Conservation (phyloP, 768 basidiomycete genomes). For the Suillus decipiens region DNA sequence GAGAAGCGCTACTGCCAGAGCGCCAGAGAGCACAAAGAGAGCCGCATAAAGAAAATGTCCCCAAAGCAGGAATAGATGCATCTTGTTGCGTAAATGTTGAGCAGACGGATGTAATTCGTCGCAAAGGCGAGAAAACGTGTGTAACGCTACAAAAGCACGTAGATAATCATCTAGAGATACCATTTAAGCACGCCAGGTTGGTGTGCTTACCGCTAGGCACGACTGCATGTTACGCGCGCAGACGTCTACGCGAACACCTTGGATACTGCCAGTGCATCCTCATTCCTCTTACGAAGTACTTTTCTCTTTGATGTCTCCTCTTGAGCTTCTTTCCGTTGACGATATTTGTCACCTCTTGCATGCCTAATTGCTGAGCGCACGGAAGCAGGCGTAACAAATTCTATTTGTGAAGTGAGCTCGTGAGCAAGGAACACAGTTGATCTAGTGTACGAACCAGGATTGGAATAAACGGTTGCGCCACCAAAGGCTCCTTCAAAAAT, state of each 20-base stretch:
- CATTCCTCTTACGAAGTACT: conserved; percentile 60
- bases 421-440: conserved; percentile 4
- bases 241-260: conserved; percentile 80
- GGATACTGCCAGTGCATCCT: conserved; percentile 80
- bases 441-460: conserved; percentile 65
- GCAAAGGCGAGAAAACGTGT: conserved; percentile 2
- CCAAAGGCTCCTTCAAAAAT: conserved; percentile 98
- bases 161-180: conserved; percentile 10
- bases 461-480: conserved; percentile 93
- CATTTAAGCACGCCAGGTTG: conserved; percentile 6
- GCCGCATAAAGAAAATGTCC: neutral
- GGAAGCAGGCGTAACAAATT: conserved; percentile 89
- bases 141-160: conserved; percentile 2
- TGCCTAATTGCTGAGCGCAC: conserved; percentile 69
- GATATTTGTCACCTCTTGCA: conserved; percentile 81
- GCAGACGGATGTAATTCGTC: neutral
- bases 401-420: conserved; percentile 40
- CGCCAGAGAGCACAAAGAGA: neutral
- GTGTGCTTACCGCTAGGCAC: conserved; percentile 3
- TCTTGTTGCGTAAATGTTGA: neutral
- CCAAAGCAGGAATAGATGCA: neutral
- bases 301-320: conserved; percentile 64
- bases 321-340: conserved; percentile 77
- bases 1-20: conserved; percentile 17
- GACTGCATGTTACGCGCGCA: neutral